A percentile compares a stretch with the other conserved stretches of the same genome.
These are phyloP conservation scores for Acanthamoeba castellanii DNA, from an alignment of 208 protist species.

Conservation along the genomic window DNA sequence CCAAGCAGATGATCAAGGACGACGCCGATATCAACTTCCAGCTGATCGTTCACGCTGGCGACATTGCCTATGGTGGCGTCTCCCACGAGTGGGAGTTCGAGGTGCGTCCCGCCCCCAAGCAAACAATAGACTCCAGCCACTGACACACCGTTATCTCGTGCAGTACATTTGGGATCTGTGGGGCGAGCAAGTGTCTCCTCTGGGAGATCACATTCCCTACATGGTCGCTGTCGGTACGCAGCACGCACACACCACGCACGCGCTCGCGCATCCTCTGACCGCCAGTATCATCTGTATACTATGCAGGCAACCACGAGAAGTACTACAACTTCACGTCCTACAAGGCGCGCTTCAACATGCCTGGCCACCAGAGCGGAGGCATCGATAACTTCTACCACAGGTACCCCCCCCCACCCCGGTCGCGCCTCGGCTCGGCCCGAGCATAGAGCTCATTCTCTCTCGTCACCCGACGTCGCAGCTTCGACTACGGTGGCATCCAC, in stretches of 20 bases:
- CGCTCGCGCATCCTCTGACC: not conserved
- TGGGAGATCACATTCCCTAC: conserved; percentile 54
- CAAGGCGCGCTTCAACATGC: conserved; percentile 63
- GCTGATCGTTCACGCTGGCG: conserved; percentile 63
- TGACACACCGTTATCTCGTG: not conserved
- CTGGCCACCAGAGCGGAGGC: conserved; percentile 56
- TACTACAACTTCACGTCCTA: conserved; percentile 73
- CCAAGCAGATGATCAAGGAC: conserved; percentile 61
- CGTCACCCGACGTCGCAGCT: conserved; percentile 3
- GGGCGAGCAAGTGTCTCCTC: conserved; percentile 58
- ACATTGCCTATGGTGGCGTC: conserved; percentile 58
- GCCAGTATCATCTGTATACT: not conserved
- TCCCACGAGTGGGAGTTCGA: conserved; percentile 49
- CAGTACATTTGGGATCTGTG: conserved; percentile 70
- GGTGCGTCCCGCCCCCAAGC: not conserved
- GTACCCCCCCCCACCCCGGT: not conserved
- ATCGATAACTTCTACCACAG: conserved; percentile 68
- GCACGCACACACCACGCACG: not conserved
- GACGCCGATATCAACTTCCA: conserved; percentile 58
- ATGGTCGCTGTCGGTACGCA: conserved; percentile 47
- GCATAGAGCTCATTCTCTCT: too few relatives aligned
- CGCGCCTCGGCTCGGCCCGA: not conserved
- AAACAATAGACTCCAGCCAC: not conserved
- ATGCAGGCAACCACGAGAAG: conserved; percentile 57
- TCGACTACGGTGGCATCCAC: conserved; percentile 73